Conservation (phyloP, 2,329 filamentous ascomycete species). For the Setomelanomma holmii region DNA sequence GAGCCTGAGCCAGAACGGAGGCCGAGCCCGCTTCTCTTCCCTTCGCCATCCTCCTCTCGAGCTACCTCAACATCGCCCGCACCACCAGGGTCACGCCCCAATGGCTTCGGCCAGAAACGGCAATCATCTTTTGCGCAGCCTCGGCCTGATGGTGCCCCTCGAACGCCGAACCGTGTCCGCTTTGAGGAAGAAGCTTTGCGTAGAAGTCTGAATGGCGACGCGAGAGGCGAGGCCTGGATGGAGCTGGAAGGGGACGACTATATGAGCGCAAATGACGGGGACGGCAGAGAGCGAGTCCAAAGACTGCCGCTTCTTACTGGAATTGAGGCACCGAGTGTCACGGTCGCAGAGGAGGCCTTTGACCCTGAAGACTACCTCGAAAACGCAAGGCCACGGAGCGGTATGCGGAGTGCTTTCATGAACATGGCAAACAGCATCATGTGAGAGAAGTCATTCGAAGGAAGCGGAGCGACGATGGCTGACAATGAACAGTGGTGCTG, state of each 20-base stretch:
- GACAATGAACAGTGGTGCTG: slow-evolving; percentile 59
- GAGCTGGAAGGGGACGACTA: slow-evolving; percentile 68
- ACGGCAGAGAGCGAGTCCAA: slow-evolving; percentile 56
- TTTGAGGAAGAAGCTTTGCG: slow-evolving; percentile 62
- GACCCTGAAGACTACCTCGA: slow-evolving; percentile 67
- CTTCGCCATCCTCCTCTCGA: slow-evolving; percentile 37
- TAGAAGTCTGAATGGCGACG: slow-evolving; percentile 45
- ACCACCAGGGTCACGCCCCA: slow-evolving; percentile 30
- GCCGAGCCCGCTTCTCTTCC: slow-evolving; percentile 29
- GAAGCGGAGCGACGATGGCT: too few species aligned
- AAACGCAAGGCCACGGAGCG: slow-evolving; percentile 78
- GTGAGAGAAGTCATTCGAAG: too few species aligned
- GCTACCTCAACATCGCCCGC: slow-evolving; percentile 39
- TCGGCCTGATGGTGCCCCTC: slow-evolving; percentile 59
- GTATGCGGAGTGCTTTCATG: slow-evolving; percentile 90
- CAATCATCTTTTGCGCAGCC: slow-evolving; percentile 57
- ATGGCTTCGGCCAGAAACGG: slow-evolving; percentile 37
- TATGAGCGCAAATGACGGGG: slow-evolving; percentile 51
- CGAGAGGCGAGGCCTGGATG: slow-evolving; percentile 51
- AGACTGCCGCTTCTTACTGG: slow-evolving; percentile 76
- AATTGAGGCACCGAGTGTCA: slow-evolving; percentile 81
- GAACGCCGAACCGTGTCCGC: slow-evolving; percentile 75
- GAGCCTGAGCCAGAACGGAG: slow-evolving; percentile 26
- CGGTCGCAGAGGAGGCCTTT: slow-evolving; percentile 67
- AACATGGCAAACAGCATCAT: slow-evolving; percentile 99